These are phyloP conservation scores for Pseudotulostoma volvatum DNA, from an alignment of 495 filamentous ascomycete genomes.

Conservation along the genomic window DNA sequence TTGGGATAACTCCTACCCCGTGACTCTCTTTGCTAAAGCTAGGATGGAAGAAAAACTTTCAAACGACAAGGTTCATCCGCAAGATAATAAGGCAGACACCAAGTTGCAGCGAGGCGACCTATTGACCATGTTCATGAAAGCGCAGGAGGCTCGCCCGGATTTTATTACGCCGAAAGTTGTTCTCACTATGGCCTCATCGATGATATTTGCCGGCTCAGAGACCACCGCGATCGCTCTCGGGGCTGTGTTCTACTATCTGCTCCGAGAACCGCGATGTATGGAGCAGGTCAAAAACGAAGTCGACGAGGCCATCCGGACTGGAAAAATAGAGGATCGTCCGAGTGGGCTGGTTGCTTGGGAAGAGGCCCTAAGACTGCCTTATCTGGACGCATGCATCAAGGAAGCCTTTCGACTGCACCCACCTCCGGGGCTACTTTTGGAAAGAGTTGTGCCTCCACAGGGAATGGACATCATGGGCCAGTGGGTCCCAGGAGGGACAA, in stretches of 20 bases:
- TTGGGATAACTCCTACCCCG: slow-evolving; percentile 17
- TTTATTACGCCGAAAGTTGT: slow-evolving; percentile 52
- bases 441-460: slow-evolving; percentile 25
- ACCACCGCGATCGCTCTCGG: slow-evolving; percentile 50
- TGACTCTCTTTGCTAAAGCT: slow-evolving; percentile 44
- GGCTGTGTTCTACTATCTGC: slow-evolving; percentile 48
- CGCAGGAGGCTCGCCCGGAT: slow-evolving; percentile 31
- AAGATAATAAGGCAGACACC: slow-evolving; percentile 3
- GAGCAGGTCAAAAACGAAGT: slow-evolving; percentile 33
- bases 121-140: slow-evolving; percentile 30
- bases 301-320: slow-evolving; percentile 30
- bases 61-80: too few species aligned
- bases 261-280: slow-evolving; percentile 34
- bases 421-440: slow-evolving; percentile 38
- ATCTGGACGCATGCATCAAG: slow-evolving; percentile 49
- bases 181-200: slow-evolving; percentile 46
- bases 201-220: slow-evolving; percentile 39
- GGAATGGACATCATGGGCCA: slow-evolving; percentile 27
- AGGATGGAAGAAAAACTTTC: slow-evolving; percentile 28
- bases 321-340: slow-evolving; percentile 33
- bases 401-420: slow-evolving; percentile 52
- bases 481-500: slow-evolving; percentile 43
- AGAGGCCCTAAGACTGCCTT: slow-evolving; percentile 40
- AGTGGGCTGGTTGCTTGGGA: slow-evolving; percentile 41
- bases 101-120: slow-evolving; percentile 25